Evolutionary conservation across 2,329 filamentous ascomycete genomes (phyloP), one percentile per base, ranked within the genome.

Genomic region (Nemania sp.): DNA sequence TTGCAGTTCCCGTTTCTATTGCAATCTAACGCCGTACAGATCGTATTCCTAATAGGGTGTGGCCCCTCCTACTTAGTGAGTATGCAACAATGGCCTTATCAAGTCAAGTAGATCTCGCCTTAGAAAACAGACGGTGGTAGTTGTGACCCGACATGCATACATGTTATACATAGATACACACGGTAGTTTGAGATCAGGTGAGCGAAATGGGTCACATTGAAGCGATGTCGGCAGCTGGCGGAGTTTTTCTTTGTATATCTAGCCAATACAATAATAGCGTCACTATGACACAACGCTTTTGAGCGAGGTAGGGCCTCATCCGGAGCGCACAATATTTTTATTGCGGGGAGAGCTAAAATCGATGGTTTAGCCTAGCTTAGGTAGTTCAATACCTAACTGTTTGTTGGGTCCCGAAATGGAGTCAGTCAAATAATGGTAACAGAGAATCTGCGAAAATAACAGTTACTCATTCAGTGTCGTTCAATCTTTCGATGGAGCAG

Each of bases 221-320:
- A 63, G 68, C 68, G 68, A 70, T 66, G 62, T 68, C 66, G 65
- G 64, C 64, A 64, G 11, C 24, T 49, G 24, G 32, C n/a, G 7
- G 41, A 11, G 2, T 22, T 58, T 67, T 57, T 66, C 49, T 29
- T 20, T 43, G 47, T 38, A 52, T 26, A 54, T 27, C 51, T 66
- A 63, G 59, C 61, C n/a, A 53, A 27, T 59, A 66, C 47, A 62
- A 41, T 57, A 54, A 45, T 61, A 64, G 56, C 64, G 60, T 64
- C 51, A n/a, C 38, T 27, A 64, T 32, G 43, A 64, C 58, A 67
- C 60, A 58, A 61, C 60, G 49, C 52, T 61, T n/a, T 35, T 20
- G 55, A 57, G 38, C 26, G 22, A 47, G 38, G 38, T 59, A 61
- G 32, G 45, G 53, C 49, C 55, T 61, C 67, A 58, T 53, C 47